These are phyloP conservation scores for Ramaria sp. DNA, from an alignment of 768 basidiomycete species.

Conservation along the genomic window DNA sequence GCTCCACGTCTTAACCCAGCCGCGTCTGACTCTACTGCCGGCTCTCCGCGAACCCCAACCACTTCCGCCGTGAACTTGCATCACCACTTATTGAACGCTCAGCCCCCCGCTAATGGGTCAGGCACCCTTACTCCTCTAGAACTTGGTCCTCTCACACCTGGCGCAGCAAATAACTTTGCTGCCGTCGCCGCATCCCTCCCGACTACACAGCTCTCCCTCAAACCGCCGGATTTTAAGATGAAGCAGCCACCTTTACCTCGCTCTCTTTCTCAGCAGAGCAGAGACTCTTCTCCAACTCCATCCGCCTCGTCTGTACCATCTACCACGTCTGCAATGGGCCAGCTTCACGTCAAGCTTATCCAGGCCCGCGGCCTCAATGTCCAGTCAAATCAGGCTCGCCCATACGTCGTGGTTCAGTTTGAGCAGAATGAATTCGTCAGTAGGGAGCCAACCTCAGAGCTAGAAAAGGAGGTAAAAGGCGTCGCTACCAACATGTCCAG, in stretches of 20 bases:
- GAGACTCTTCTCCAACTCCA: conserved; percentile 17
- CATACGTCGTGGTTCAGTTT: conserved; percentile 96
- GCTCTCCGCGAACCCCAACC: conserved; percentile 11
- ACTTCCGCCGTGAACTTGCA: conserved; percentile 1
- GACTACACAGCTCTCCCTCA: conserved; percentile 59
- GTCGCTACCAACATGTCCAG: conserved; percentile 48
- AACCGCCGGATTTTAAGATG: conserved; percentile 82
- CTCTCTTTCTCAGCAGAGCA: conserved; percentile 11
- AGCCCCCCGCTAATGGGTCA: conserved; percentile 6
- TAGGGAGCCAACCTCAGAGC: conserved; percentile 76
- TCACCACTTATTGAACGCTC: conserved; percentile 11
- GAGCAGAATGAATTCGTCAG: conserved; percentile 98
- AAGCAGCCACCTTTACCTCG: conserved; percentile 43
- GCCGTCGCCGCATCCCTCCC: conserved; percentile 40
- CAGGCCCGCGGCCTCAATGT: conserved; percentile 79
- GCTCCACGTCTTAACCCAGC: conserved; percentile 18
- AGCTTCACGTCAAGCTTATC: conserved; percentile 94
- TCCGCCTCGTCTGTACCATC: conserved; percentile 24
- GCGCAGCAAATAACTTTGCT: conserved; percentile 23
- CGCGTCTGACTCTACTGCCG: conserved; percentile 18
- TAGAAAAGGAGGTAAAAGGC: conserved; percentile 84
- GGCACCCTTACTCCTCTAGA: conserved; percentile 31
- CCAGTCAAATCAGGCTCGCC: conserved; percentile 49
- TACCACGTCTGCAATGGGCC: conserved; percentile 43
- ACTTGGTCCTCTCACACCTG: conserved; percentile 32